phyloP scores from a whole-genome alignment of 768 basidiomycete genomes.

The Lentinula sp. region DNA sequence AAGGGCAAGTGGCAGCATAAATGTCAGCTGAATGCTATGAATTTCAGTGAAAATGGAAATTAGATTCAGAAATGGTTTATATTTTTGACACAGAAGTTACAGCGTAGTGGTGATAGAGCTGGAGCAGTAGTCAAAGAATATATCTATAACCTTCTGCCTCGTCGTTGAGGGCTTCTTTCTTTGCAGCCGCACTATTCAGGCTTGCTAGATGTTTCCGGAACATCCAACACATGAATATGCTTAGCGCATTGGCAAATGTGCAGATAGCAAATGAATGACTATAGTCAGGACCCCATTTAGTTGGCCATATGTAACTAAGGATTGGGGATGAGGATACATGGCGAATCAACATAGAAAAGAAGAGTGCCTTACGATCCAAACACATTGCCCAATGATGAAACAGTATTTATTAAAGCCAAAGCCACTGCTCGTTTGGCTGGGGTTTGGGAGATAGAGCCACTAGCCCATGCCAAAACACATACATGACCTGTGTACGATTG shows the following conservation, averaged over 20 bases:
- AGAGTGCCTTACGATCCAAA: conserved; percentile 61
- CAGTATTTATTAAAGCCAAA: conserved; percentile 75
- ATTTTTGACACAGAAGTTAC: no score
- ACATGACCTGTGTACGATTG: conserved; percentile 71
- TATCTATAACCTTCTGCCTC: conserved; percentile 37
- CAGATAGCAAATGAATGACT: conserved; percentile 67
- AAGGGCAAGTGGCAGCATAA: no score
- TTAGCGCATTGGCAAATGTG: conserved; percentile 46
- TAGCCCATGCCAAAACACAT: conserved; percentile 51
- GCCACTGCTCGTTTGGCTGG: conserved; percentile 87
- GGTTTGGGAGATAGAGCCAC: conserved; percentile 49
- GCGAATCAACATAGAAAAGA: neutral
- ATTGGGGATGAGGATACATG: neutral
- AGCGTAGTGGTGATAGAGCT: no score
- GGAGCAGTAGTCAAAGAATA: conserved; percentile 25
- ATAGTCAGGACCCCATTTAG: conserved; percentile 67
- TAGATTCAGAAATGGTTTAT: no score
- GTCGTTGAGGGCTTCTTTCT: conserved; percentile 27
- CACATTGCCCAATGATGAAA: conserved; percentile 81
- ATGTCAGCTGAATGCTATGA: no score
- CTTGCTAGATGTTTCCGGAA: conserved; percentile 39
- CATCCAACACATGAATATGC: conserved; percentile 43
- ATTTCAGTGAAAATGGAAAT: no score
- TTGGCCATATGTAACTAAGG: conserved; percentile 56
- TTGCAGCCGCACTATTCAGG: conserved; percentile 34